phyloP scores from a whole-genome alignment of 2,329 filamentous ascomycete species.

The Hypoxylon sp. region DNA sequence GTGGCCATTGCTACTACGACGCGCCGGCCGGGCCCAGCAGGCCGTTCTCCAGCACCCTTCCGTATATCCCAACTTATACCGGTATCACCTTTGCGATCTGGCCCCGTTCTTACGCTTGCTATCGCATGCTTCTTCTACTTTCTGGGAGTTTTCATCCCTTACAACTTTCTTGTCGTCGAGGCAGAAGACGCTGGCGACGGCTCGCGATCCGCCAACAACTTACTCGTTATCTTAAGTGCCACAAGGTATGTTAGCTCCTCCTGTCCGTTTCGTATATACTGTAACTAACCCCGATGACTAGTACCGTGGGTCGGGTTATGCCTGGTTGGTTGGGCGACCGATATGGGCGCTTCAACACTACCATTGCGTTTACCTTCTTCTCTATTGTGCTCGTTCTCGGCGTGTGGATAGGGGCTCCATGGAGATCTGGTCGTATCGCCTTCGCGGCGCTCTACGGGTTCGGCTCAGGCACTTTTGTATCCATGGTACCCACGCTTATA shows the following conservation, averaged over 20 bases:
- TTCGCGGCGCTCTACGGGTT: constrained; percentile 24
- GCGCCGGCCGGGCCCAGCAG: constrained; percentile 4
- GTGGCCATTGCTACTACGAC: constrained; percentile 17
- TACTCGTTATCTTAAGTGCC: constrained; percentile 25
- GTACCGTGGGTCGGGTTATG: constrained; percentile 25
- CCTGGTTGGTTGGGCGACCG: constrained; percentile 28
- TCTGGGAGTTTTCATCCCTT: constrained; percentile 25
- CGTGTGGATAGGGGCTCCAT: constrained; percentile 26
- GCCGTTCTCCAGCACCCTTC: background rate
- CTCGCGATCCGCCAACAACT: constrained; percentile 11
- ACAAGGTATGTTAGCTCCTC: constrained; percentile 18
- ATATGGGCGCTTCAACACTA: constrained; percentile 22
- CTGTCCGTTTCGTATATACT: background rate
- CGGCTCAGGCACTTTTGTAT: constrained; percentile 15
- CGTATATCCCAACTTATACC: constrained; percentile 8
- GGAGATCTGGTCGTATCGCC: constrained; percentile 14
- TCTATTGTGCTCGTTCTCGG: constrained; percentile 14
- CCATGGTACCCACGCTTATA: constrained; percentile 20
- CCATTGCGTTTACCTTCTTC: constrained; percentile 22
- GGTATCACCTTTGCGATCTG: background rate
- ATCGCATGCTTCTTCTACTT: constrained; percentile 27
- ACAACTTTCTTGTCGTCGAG: constrained; percentile 20
- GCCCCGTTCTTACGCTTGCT: constrained; percentile 11
- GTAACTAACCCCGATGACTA: constrained; percentile 2
- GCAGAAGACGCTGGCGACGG: constrained; percentile 21